Evolutionary conservation across 257 asterid species (phyloP), one percentile per base, ranked within the genome.

Genomic region (Rehmannia glutinosa): DNA sequence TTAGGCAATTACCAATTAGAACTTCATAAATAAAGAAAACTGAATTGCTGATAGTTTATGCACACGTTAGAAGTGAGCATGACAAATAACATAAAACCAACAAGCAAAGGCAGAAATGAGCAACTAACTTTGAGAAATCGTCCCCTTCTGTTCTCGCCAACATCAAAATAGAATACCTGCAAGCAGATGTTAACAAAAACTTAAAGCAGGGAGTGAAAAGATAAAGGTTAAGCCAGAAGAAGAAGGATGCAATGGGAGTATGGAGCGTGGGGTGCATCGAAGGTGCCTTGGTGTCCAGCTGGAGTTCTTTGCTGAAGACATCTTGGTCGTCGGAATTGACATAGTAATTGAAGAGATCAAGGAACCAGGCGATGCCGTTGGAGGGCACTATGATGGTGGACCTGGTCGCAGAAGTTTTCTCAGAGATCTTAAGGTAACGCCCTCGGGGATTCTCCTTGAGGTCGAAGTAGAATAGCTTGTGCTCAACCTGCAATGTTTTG

Each of bases 371-470:
- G 79, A 93, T 87, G 84, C 98, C 96, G 73, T 76, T 85, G 57
- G 86, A 87, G 46, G 98, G 98, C 3, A 93, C 94, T 32, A 90
- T 93, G 83, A 93, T 93, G 45, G 97, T 93, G 63, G 98, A 93
- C 85, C 98, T 81, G 52, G 98, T 84, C 59, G 97, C 93, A 1
- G 98, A 93, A 5, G 98, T 93, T 79, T 93, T 93, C 85, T 93
- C 97, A 1, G 97, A 93, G 77, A 93, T 93, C 84, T 93, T 93
- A 5, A 93, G 90, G 77, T 93, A 93, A 8, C 96, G 83, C 24
- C 98, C 97, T 2, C 98, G 84, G 19, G 98, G 96, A 85, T 93
- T 93, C 88, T 93, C 98, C 87, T 93, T 93, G 57, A 93, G 89
- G 77, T 93, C 96, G 75, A 93, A 93, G 82, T 93, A 93, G 84